phyloP scores from a whole-genome alignment of 371 early-diverging fungal genomes.

The Mortierella sp. region DNA sequence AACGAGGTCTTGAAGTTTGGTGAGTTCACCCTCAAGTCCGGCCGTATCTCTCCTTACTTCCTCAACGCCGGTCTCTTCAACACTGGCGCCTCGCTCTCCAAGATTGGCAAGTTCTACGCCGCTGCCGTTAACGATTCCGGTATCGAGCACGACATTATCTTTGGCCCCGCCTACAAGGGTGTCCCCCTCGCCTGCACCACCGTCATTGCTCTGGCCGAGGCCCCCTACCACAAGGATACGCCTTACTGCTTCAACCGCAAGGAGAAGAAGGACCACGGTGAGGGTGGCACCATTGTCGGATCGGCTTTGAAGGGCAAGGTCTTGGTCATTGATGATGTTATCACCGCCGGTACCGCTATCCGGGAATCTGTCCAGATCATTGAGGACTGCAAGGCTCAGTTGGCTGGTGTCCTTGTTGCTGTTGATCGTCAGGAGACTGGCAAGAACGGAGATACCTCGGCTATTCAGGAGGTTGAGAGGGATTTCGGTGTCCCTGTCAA shows the following conservation, averaged over 20 bases:
- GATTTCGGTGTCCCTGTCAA: slow-evolving; percentile 85
- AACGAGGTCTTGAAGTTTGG: slow-evolving; percentile 93
- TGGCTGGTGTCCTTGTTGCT: slow-evolving; percentile 92
- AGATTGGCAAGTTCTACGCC: slow-evolving; percentile 93
- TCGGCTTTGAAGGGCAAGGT: slow-evolving; percentile 82
- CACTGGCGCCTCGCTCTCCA: slow-evolving; percentile 86
- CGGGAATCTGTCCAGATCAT: slow-evolving; percentile 91
- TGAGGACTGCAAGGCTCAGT: slow-evolving; percentile 61
- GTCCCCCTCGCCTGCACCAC: slow-evolving; percentile 93
- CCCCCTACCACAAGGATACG: slow-evolving; percentile 71
- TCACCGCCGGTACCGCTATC: slow-evolving; percentile 98
- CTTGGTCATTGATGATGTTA: slow-evolving; percentile 97
- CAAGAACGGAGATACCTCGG: slow-evolving; percentile 73
- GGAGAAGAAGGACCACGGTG: slow-evolving; percentile 98
- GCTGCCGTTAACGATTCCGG: slow-evolving; percentile 82
- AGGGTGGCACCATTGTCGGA: slow-evolving; percentile 96
- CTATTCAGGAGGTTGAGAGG: slow-evolving; percentile 95
- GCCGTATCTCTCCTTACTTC: slow-evolving; percentile 95
- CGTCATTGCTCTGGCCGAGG: slow-evolving; percentile 77
- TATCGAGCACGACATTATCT: slow-evolving; percentile 88
- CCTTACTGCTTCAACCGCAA: slow-evolving; percentile 97
- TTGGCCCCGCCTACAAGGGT: slow-evolving; percentile 99
- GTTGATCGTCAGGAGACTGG: slow-evolving; percentile 94
- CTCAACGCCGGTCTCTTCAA: slow-evolving; percentile 98
- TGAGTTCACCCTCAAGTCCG: slow-evolving; percentile 93